phyloP scores from a whole-genome alignment of 768 basidiomycete species.

The Pleurotus salmoneostramineus region DNA sequence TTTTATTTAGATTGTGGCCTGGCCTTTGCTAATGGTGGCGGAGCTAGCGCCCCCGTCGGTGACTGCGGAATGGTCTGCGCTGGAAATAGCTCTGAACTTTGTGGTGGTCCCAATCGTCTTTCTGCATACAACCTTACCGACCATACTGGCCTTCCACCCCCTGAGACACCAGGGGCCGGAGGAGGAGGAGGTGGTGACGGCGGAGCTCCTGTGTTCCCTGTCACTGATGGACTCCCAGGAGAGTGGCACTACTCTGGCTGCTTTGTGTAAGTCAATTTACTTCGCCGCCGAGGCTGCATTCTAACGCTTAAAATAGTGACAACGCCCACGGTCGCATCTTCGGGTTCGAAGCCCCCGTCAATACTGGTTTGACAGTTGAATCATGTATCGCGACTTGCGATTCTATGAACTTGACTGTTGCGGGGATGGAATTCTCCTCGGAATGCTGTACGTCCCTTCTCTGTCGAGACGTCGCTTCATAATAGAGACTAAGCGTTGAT shows the following conservation, averaged over 20 bases:
- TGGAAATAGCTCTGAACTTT: slow-evolving; percentile 62
- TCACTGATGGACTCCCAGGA: slow-evolving; percentile 46
- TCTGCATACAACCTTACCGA: slow-evolving; percentile 72
- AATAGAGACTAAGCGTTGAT: too few species aligned
- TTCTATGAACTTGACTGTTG: slow-evolving; percentile 54
- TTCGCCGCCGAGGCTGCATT: neutral
- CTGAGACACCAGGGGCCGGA: slow-evolving; percentile 31
- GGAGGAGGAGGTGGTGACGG: slow-evolving; percentile 26
- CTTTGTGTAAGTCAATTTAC: slow-evolving; percentile 47
- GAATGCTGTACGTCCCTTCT: slow-evolving; percentile 39
- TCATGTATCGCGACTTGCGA: slow-evolving; percentile 59
- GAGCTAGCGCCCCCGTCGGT: slow-evolving; percentile 38
- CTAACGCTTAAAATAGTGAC: slow-evolving; percentile 35
- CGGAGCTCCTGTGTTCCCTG: slow-evolving; percentile 32
- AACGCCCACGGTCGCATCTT: slow-evolving; percentile 65
- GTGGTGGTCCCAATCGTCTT: slow-evolving; percentile 68
- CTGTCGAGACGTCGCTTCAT: neutral
- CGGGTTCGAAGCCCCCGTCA: slow-evolving; percentile 26
- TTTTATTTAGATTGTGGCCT: slow-evolving; percentile 43
- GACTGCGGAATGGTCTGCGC: slow-evolving; percentile 67
- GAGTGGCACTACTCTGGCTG: slow-evolving; percentile 62
- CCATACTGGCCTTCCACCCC: slow-evolving; percentile 37
- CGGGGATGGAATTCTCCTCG: slow-evolving; percentile 61
- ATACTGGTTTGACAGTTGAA: slow-evolving; percentile 45
- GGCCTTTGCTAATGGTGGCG: slow-evolving; percentile 36